phyloP scores from a whole-genome alignment of 2,329 filamentous ascomycete genomes.

The Ophioceras dolichostomum region DNA sequence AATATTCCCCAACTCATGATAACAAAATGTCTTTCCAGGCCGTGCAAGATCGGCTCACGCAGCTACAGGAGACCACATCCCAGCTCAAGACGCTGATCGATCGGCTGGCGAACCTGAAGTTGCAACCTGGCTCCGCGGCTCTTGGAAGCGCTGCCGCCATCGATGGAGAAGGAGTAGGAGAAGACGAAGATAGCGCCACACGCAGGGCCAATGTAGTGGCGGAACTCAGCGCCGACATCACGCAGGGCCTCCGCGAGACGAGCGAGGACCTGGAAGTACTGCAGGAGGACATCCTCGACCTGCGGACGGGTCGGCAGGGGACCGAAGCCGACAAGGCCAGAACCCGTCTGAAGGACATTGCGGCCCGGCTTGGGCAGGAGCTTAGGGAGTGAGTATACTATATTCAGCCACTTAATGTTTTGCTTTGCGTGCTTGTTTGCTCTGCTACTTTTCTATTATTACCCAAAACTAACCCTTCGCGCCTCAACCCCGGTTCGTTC shows the following conservation, averaged over 20 bases:
- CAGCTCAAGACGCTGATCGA: constrained; percentile 48
- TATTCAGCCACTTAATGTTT: too few species aligned
- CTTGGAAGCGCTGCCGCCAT: too few species aligned
- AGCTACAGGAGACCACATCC: constrained; percentile 46
- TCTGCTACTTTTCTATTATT: background rate
- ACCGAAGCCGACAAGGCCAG: constrained; percentile 49
- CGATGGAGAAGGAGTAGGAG: too few species aligned
- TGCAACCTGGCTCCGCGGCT: constrained; percentile 45
- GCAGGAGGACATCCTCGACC: constrained; percentile 63
- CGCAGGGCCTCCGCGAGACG: constrained; percentile 61
- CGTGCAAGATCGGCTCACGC: constrained; percentile 47
- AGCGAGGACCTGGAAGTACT: constrained; percentile 78
- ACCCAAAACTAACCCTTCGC: background rate
- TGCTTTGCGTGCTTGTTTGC: constrained; percentile 6
- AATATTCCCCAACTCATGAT: background rate
- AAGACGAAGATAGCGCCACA: constrained; percentile 13
- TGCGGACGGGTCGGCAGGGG: constrained; percentile 37
- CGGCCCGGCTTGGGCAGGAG: constrained; percentile 56
- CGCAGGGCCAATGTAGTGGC: constrained; percentile 41
- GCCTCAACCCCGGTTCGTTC: constrained; percentile 2
- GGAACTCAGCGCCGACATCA: constrained; percentile 73
- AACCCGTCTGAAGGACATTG: constrained; percentile 52
- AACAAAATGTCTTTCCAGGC: constrained; percentile 41
- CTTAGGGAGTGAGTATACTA: constrained; percentile 47
- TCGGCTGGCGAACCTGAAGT: constrained; percentile 43